Base-by-base conservation (phyloP, 495 filamentous ascomycete genomes). In the Hyphodiscus hymeniophilus region DNA sequence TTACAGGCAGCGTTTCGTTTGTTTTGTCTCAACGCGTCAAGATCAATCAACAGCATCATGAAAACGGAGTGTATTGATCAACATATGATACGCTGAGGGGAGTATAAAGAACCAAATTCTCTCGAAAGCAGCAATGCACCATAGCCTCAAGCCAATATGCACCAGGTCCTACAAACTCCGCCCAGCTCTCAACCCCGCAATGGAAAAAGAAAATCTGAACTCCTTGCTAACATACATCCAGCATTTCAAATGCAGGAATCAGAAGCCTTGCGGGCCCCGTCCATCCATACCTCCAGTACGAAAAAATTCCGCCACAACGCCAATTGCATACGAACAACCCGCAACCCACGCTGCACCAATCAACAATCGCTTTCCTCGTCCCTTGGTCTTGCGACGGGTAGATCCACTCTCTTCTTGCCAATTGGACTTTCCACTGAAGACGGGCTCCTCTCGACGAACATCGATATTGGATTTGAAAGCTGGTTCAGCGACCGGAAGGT, bases 241-340 rank as follows among this genome's bases (percentile, higher is more conserved):
- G 17, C 15, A 42, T 24, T 16, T 5, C 23, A 7, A 13, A 3
- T 15, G 13, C 28, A n/a, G 24, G 4, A 38, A 34, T 39, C 63
- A 72, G 41, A 82, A 73, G 2, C 67, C 76, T 39, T 73, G 73
- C 3, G 73, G 67, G 0, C 75, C 76, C 46, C 50, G 62, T 2
- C 78, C 79, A 46, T 79, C 75, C 1, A 57, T 39, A 0, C 77
- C 79, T 0, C 80, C 79, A 3, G 74, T 80, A 40, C 66, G 69
- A 59, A 87, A 80, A 47, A 75, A 81, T 57, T 90, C 82, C 4
- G 66, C 64, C 12, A 81, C 72, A n/a, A 83, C 82, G 3, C 82
- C 84, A 33, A 87, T 57, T 3, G 77, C 76, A 65, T 88, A 90
- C 21, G 75, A 79, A 17, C 75, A 69, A 15, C 71, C 81, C 3